Evolutionary conservation across 139 green algal genomes (phyloP).

Genomic region (Haematococcus lacustris): DNA sequence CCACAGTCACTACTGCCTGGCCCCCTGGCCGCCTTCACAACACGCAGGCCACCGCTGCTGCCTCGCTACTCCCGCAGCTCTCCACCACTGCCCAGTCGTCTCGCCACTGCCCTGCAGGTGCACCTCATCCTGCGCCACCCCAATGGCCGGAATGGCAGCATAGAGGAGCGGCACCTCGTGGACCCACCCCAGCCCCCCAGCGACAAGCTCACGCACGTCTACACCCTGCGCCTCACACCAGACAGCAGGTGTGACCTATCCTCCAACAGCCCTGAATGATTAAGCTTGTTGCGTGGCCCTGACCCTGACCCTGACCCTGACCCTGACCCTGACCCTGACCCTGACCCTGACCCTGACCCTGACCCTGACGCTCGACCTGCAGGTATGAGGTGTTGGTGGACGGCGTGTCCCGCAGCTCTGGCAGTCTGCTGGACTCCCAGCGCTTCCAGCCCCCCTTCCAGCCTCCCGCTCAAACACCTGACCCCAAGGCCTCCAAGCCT

Average conservation of each 20-base stretch:
- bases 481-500: conserved; percentile 80
- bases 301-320: too few species aligned
- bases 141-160: conserved; percentile 51
- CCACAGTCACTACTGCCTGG: too few species aligned
- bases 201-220: conserved; percentile 62
- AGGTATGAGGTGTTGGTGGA: conserved; percentile 78
- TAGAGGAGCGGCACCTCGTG: conserved; percentile 87
- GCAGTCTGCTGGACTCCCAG: conserved; percentile 49
- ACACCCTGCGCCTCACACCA: conserved; percentile 59
- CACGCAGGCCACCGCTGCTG: too few species aligned
- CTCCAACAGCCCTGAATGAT: neutral
- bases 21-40: too few species aligned
- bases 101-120: conserved; percentile 65
- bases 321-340: too few species aligned
- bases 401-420: conserved; percentile 48
- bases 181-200: conserved; percentile 45
- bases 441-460: conserved; percentile 76
- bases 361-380: neutral
- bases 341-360: too few species aligned
- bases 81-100: too few species aligned
- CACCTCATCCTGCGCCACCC: conserved; percentile 87
- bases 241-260: conserved; percentile 33
- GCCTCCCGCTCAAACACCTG: conserved; percentile 69
- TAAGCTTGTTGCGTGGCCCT: too few species aligned
- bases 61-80: too few species aligned